Conservation (phyloP, 23 red algal genomes). For the Agarophyton chilense region DNA sequence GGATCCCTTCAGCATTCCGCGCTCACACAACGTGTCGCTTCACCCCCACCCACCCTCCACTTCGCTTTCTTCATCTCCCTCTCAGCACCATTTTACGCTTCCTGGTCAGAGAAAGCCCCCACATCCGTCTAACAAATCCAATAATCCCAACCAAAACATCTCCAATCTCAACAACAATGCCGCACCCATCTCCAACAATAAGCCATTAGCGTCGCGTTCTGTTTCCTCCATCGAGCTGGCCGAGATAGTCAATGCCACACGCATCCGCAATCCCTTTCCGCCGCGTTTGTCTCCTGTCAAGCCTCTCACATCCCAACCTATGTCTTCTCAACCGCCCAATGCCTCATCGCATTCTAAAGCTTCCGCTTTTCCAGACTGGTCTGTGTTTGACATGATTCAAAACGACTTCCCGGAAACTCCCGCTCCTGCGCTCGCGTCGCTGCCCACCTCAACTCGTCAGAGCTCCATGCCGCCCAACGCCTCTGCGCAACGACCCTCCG, state of each 20-base stretch:
- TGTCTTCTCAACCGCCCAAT: neutral
- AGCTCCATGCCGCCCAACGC: neutral
- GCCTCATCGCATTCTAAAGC: neutral
- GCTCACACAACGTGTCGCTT: slow-evolving; percentile 10
- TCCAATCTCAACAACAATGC: slow-evolving; percentile 3
- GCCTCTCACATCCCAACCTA: neutral
- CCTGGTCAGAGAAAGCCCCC: slow-evolving; percentile 27
- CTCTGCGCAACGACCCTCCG: neutral
- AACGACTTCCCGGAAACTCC: slow-evolving; percentile 90
- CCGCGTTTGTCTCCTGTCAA: slow-evolving; percentile 5
- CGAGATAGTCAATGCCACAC: slow-evolving; percentile 13
- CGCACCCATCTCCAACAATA: slow-evolving; percentile 4
- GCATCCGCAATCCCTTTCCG: slow-evolving; percentile 1
- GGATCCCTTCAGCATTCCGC: slow-evolving; percentile 22
- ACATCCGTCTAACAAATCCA: slow-evolving; percentile 19
- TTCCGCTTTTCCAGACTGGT: slow-evolving; percentile 47
- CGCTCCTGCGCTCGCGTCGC: slow-evolving; percentile 24
- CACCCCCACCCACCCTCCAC: neutral
- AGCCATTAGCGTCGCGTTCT: slow-evolving; percentile 44
- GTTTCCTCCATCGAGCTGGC: slow-evolving; percentile 56
- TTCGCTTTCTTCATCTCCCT: slow-evolving; percentile 15
- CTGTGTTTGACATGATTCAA: slow-evolving; percentile 89
- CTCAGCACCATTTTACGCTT: neutral
- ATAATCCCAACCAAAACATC: slow-evolving; percentile 4
- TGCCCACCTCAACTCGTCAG: neutral